phyloP scores from a whole-genome alignment of 192 early-diverging fungal genomes.

The Dissophora globulifera region DNA sequence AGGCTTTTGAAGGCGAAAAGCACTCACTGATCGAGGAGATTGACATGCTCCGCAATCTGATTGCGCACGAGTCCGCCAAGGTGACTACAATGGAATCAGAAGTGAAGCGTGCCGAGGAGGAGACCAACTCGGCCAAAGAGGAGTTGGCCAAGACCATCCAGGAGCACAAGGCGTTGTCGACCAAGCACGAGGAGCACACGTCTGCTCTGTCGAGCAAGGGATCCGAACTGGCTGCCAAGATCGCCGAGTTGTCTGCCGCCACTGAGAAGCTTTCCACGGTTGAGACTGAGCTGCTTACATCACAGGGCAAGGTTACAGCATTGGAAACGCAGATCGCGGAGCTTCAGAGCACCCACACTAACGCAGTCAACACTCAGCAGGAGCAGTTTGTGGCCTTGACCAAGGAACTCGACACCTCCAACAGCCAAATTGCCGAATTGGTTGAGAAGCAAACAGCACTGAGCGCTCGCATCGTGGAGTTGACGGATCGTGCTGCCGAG shows the following conservation, averaged over 20 bases:
- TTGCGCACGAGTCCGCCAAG: constrained; percentile 23
- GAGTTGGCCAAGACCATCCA: constrained; percentile 27
- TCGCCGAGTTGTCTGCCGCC: constrained; percentile 12
- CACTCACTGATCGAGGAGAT: constrained; percentile 49
- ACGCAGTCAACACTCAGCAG: constrained; percentile 14
- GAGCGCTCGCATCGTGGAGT: constrained; percentile 30
- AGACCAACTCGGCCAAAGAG: constrained; percentile 20
- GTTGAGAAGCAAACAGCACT: constrained; percentile 28
- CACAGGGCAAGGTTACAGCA: constrained; percentile 11
- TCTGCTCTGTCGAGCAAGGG: constrained; percentile 27
- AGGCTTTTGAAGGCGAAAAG: constrained; percentile 44
- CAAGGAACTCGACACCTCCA: constrained; percentile 44
- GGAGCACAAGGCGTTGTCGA: no score
- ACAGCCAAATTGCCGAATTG: constrained; percentile 30
- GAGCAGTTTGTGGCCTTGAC: constrained; percentile 43
- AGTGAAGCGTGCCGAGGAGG: constrained; percentile 15
- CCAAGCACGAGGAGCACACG: constrained; percentile 27
- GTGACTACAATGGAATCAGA: constrained; percentile 17
- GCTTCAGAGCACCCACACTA: constrained; percentile 24
- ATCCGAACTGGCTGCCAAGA: constrained; percentile 15
- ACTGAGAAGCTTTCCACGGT: constrained; percentile 9
- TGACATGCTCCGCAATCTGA: constrained; percentile 29
- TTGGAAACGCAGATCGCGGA: constrained; percentile 13
- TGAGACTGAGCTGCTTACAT: constrained; percentile 9
- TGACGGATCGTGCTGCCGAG: constrained; percentile 32